Evolutionary conservation across 164 flowering plant species (phyloP).

Genomic region (Umbilicus rupestris): DNA sequence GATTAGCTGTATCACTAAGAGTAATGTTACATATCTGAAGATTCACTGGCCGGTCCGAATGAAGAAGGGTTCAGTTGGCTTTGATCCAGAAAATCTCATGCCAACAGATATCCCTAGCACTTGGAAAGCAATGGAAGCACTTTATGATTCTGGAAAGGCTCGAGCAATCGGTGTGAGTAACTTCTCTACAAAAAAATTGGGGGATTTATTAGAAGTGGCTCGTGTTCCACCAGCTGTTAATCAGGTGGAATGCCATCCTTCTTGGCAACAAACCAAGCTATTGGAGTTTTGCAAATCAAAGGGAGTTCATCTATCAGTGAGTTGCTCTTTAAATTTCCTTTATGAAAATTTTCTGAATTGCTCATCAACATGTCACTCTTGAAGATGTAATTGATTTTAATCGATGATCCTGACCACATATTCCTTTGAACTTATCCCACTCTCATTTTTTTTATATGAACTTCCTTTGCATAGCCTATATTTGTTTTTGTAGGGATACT

Average conservation of each 20-base stretch:
- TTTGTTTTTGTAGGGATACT: constrained; percentile 49
- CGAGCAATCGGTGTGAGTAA: constrained; percentile 86
- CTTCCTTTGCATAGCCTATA: neutral
- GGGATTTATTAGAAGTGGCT: constrained; percentile 46
- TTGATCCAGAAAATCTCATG: constrained; percentile 35
- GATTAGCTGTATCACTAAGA: neutral
- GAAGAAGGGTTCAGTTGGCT: constrained; percentile 45
- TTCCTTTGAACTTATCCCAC: no score
- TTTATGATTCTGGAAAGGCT: constrained; percentile 67
- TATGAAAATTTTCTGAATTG: neutral
- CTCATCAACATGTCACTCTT: no score
- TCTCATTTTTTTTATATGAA: no score
- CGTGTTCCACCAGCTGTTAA: constrained; percentile 74
- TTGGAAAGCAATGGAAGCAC: constrained; percentile 78
- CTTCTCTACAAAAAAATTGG: constrained; percentile 67
- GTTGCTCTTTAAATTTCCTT: constrained; percentile 11
- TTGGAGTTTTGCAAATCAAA: constrained; percentile 51
- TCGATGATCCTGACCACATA: no score
- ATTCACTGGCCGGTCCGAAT: constrained; percentile 66
- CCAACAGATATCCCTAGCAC: constrained; percentile 51
- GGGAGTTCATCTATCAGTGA: constrained; percentile 68
- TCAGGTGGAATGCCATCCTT: constrained; percentile 81
- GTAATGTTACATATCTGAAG: constrained; percentile 19
- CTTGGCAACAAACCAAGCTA: constrained; percentile 57
- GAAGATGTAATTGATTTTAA: neutral